A percentile compares a stretch with the other conserved stretches of the same genome.
Evolutionary conservation across 108 stramenopile species (phyloP).

Genomic region (Nannochloropsis gaditana): DNA sequence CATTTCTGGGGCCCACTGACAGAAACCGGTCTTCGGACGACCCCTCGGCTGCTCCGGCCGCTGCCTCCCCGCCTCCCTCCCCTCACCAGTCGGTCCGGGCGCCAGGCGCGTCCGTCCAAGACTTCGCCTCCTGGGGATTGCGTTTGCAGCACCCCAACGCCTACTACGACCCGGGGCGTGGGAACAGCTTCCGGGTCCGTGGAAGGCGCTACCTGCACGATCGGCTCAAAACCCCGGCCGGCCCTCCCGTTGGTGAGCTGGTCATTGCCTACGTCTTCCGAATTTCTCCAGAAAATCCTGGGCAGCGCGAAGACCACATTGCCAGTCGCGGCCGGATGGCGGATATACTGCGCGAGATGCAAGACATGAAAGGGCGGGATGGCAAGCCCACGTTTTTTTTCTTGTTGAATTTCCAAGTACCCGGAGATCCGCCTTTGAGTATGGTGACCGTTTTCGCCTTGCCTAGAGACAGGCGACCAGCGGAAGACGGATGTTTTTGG

Average conservation of each 20-base stretch:
- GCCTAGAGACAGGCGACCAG: neutral
- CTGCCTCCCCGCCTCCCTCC: neutral
- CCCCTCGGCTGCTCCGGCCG: neutral
- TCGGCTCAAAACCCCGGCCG: neutral
- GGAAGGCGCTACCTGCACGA: neutral
- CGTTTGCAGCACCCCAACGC: slow-evolving; percentile 9
- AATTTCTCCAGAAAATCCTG: neutral
- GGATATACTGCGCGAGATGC: neutral
- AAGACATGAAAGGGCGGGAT: neutral
- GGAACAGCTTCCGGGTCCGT: neutral
- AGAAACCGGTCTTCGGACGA: neutral
- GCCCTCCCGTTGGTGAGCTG: neutral
- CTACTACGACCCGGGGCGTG: neutral
- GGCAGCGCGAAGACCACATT: neutral
- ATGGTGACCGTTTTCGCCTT: slow-evolving; percentile 48
- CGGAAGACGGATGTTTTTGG: slow-evolving; percentile 15
- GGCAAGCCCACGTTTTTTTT: slow-evolving; percentile 45
- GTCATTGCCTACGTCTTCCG: neutral
- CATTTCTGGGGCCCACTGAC: neutral
- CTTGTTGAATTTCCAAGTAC: slow-evolving; percentile 49
- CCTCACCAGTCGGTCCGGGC: neutral
- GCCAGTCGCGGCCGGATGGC: slow-evolving; percentile 3
- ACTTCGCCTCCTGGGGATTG: neutral
- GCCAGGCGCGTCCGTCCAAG: slow-evolving; percentile 1
- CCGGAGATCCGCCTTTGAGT: slow-evolving; percentile 44